Percentiles rank a stretch among this genome's conserved stretches.
Conservation (phyloP, 805 yeast species). For the Helenozyma rhizophorensis region DNA sequence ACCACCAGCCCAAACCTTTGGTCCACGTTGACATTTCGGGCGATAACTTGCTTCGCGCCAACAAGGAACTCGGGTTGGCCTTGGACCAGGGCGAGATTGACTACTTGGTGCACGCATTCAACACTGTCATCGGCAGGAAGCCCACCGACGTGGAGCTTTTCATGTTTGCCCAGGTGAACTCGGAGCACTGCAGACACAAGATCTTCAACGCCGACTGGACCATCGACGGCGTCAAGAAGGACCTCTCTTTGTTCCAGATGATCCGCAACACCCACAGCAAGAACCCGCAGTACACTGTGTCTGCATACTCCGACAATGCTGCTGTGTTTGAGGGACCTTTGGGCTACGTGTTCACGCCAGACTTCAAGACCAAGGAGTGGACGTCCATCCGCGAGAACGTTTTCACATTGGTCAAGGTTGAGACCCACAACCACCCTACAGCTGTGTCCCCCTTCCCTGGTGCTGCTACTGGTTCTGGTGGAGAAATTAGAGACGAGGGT, state of each 20-base stretch:
- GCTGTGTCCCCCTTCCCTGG: constrained; percentile 99
- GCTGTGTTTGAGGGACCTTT: constrained; percentile 88
- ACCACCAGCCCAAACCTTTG: constrained; percentile 78
- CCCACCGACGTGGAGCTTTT: constrained; percentile 97
- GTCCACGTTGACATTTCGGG: constrained; percentile 64
- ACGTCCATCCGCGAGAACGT: constrained; percentile 68
- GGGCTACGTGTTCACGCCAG: constrained; percentile 77
- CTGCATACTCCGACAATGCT: constrained; percentile 97
- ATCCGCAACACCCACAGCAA: constrained; percentile 86
- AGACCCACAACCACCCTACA: constrained; percentile 98
- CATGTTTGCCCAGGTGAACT: constrained; percentile 99
- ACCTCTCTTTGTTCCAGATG: constrained; percentile 82
- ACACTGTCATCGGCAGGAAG: constrained; percentile 68
- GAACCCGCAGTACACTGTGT: constrained; percentile 76
- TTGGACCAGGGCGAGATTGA: constrained; percentile 90
- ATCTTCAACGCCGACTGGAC: constrained; percentile 98
- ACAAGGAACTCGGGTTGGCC: constrained; percentile 86
- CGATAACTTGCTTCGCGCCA: constrained; percentile 67
- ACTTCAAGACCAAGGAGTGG: constrained; percentile 70
- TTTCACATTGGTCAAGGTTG: constrained; percentile 90
- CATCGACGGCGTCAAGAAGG: constrained; percentile 76
- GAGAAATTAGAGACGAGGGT: constrained; percentile 99
- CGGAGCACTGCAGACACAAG: constrained; percentile 99
- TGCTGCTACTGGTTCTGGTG: constrained; percentile 99
- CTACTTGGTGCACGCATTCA: constrained; percentile 80